Evolutionary conservation across 176 grass and related monocot species (phyloP), one percentile per base, ranked within the genome.

Genomic region (Zea mays): DNA sequence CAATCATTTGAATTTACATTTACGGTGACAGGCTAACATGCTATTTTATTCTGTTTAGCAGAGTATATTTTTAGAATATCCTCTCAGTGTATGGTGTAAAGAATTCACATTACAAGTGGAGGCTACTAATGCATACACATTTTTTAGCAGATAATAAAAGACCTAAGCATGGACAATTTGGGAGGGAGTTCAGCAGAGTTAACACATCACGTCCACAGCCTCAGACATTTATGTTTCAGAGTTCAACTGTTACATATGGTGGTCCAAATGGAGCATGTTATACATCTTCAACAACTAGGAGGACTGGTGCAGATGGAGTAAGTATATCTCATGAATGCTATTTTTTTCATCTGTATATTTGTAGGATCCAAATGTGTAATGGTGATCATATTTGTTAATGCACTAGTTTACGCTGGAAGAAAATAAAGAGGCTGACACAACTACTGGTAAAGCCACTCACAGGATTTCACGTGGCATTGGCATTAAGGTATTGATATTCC

Each of bases 381-480:
- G 21, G 20, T 84, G 37, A 83, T 62, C 27, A 27, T 81, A 12
- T 61, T 79, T 73, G 27, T 59, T 40, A 16, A 61, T 76, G 43
- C 54, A 14, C 21, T 85, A 95, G 96, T 72, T 93, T 75, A 76
- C 84, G 61, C 8, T 93, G 73, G 92, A 99, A 79, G 96, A 99
- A 81, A 87, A 75, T 9, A 95, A 82, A 75, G 92, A 95, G 85
- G 85, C 96, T 38, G 84, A 99, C 55, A 83, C 90, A 10, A 66
- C 78, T 62, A 90, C 85, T 65, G 49, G 90, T 62, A 92, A 71
- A 90, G 96, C 92, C 3, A 57, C 83, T 52, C 92, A 95, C 68
- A 85, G 84, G 76, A 42, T 99, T 9, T 88, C 92, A 69, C 90
- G 84, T 75, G 96, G 92, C 46, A 92, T 95, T 79, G 81, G 62